phyloP scores from a whole-genome alignment of 768 basidiomycete species.

The Trametopsis cervina region DNA sequence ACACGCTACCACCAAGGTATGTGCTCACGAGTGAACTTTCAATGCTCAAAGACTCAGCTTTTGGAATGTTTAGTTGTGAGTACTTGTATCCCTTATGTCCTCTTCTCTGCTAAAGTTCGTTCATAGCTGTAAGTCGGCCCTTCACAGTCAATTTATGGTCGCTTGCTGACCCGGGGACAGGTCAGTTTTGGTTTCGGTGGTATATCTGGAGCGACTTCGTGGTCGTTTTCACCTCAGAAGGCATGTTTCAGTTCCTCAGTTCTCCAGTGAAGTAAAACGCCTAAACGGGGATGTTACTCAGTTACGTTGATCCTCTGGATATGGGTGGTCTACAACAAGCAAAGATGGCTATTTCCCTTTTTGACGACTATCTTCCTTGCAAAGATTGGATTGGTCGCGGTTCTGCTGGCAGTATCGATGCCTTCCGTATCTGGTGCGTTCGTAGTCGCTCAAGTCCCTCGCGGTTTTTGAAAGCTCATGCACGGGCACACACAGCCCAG shows the following conservation, averaged over 20 bases:
- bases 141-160: neutral
- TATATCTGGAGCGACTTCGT: constrained; percentile 21
- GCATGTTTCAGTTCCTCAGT: constrained; percentile 2
- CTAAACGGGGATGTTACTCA: constrained; percentile 3
- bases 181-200: constrained; percentile 25
- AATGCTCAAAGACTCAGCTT: neutral
- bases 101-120: neutral
- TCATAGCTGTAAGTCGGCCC: neutral
- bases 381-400: constrained; percentile 15
- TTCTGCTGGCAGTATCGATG: no score
- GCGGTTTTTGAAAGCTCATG: neutral
- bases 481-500: constrained; percentile 8
- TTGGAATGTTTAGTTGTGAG: neutral
- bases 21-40: neutral
- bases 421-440: no score
- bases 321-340: constrained; percentile 23
- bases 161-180: neutral
- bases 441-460: no score
- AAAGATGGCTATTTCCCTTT: constrained; percentile 12
- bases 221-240: constrained; percentile 17
- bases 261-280: no score
- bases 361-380: constrained; percentile 14
- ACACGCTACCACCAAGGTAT: neutral
- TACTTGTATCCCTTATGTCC: no score
- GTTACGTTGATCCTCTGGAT: constrained; percentile 26